These are phyloP conservation scores for Picea glauca DNA, from an alignment of 75 land plant genomes.

Conservation along the genomic window DNA sequence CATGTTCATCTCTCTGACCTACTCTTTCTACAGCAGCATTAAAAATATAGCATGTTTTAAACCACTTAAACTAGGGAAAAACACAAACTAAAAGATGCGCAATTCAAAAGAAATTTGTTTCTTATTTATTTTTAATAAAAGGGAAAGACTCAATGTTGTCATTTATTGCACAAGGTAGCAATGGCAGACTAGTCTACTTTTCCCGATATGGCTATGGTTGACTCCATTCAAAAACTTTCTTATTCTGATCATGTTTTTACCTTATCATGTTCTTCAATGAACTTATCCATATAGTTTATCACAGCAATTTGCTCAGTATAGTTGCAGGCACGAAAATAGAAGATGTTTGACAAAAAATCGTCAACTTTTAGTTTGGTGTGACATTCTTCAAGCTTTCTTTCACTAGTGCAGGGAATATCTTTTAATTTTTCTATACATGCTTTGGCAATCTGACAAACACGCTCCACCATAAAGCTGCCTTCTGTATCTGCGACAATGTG, in stretches of 20 bases:
- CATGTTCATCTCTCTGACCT: no score
- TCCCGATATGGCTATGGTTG: conserved; percentile 3
- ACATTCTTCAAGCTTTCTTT: conserved; percentile 21
- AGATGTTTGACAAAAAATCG: conserved; percentile 62
- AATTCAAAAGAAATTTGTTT: background rate
- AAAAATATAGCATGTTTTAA: background rate
- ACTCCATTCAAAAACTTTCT: background rate
- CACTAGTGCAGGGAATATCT: conserved; percentile 7
- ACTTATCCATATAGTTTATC: conserved; percentile 71
- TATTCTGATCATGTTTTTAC: conserved; percentile 27
- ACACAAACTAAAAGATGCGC: background rate
- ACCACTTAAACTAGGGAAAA: background rate
- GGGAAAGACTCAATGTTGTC: background rate
- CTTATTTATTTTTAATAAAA: background rate
- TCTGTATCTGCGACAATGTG: conserved; percentile 66
- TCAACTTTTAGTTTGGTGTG: conserved; percentile 32
- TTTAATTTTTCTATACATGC: conserved; percentile 31
- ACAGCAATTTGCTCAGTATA: conserved; percentile 78
- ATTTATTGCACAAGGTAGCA: background rate
- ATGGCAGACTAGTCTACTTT: background rate
- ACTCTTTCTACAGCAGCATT: background rate
- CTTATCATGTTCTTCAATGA: conserved; percentile 76
- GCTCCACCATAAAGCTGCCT: conserved; percentile 97
- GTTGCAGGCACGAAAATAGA: conserved; percentile 84
- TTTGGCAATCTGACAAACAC: conserved; percentile 82